phyloP scores from a whole-genome alignment of 2,329 filamentous ascomycete genomes.

The Trichophyton simii region DNA sequence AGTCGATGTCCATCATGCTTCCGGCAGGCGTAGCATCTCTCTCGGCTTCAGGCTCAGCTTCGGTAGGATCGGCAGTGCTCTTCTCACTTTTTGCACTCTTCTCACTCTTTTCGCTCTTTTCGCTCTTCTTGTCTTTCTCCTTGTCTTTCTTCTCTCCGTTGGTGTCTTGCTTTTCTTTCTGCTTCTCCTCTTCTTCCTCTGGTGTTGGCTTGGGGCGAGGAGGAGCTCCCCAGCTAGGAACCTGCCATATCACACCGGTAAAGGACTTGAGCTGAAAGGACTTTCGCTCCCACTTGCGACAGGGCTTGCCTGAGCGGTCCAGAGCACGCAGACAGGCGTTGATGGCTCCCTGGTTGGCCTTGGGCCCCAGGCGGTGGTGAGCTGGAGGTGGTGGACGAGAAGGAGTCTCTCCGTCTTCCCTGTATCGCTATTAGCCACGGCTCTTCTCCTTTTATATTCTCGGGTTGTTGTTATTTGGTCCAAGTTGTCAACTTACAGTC shows the following conservation, averaged over 20 bases:
- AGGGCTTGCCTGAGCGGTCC: constrained; percentile 82
- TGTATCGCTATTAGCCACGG: constrained; percentile 15
- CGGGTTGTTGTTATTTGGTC: no score
- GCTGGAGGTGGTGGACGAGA: constrained; percentile 35
- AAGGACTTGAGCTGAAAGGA: constrained; percentile 81
- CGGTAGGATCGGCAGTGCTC: constrained; percentile 1
- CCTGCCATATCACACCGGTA: constrained; percentile 71
- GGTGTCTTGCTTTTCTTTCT: neutral
- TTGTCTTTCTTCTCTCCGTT: neutral
- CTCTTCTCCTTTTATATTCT: no score
- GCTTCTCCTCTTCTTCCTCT: neutral
- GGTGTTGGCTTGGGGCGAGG: constrained; percentile 14
- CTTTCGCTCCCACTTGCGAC: constrained; percentile 79
- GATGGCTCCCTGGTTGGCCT: constrained; percentile 93
- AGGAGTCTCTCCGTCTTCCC: constrained; percentile 38
- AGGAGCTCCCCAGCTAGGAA: constrained; percentile 71
- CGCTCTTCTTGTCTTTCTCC: neutral
- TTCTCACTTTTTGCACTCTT: constrained; percentile 3
- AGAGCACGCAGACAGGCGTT: constrained; percentile 91
- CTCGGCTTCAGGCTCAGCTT: neutral
- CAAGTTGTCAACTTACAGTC: constrained; percentile 55
- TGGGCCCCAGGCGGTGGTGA: constrained; percentile 77
- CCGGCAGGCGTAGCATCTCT: neutral
- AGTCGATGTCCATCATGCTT: neutral
- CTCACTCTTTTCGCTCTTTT: constrained; percentile 1